Base-by-base conservation (phyloP, 1,284 basidiomycete species). In the Apiotrichum mycotoxinovorans region DNA sequence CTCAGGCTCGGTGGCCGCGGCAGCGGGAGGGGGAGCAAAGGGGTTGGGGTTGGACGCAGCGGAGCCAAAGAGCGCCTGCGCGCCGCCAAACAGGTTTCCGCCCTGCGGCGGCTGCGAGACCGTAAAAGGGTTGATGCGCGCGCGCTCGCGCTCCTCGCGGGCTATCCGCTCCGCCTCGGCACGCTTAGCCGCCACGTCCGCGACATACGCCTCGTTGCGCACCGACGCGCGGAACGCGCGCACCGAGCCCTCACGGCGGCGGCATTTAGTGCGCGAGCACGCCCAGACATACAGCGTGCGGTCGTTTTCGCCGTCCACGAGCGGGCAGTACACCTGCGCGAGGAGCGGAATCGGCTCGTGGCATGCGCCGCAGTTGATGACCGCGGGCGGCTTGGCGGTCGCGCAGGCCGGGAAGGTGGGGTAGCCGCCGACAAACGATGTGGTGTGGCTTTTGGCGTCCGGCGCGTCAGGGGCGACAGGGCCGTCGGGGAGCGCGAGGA, bases 401-500 rank as follows among this genome's bases (percentile, higher is more conserved):
- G 56, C 44, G 2, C 63, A 52, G 20, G 67, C 60, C 22, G 71
- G 74, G 60, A 76, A 78, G 35, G 72, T 65, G 0, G 77, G 74
- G 58, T 76, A 74, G 2, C 77, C 77, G 22, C 77, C 77, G 37
- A 78, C 69, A 35, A 66, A 61, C 4, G 73, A 76, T 1, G 69
- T 62, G 15, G 64, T 66, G 60, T 71, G 68, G 4, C 67, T 69
- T 22, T 27, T 54, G 0, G 58, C 52, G 43, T 73, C 70, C 10
- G 63, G n/a, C 10, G 66, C 57, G 15, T 58, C 52, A 1, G 59
- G 25, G 15, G 68, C 60, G 26, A 77, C 69, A 1, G 67, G 62
- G 5, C 75, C 76, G 49, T 78, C 76, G 3, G 76, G 75, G 15
- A 78, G 57, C 22, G 75, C 76, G 15, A 78, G 66, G n/a, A 77